Conservation (phyloP, 495 filamentous ascomycete genomes). For the Lophiotrema nucula region DNA sequence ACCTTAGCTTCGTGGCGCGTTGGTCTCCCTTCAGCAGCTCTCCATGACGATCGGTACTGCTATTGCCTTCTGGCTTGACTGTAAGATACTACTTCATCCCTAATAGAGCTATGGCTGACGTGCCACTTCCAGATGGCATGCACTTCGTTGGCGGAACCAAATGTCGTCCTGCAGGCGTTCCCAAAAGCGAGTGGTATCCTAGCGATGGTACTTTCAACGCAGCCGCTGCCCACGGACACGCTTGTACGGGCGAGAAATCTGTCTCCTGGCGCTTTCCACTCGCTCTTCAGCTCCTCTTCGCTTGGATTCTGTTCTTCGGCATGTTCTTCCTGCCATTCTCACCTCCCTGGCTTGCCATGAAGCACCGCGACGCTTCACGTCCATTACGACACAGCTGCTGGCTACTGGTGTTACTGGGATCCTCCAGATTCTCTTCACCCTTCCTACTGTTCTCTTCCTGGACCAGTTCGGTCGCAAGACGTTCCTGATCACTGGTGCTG, state of each 20-base stretch:
- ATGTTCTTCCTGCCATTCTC: constrained; percentile 33
- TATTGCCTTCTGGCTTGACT: constrained; percentile 21
- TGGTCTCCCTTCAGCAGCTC: constrained; percentile 9
- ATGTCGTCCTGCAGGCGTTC: not conserved
- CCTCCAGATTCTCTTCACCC: constrained; percentile 46
- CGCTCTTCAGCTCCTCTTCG: constrained; percentile 33
- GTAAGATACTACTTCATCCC: not conserved
- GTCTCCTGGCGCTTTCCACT: constrained; percentile 35
- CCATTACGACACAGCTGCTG: not conserved
- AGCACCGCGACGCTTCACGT: not conserved
- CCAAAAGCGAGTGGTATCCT: not conserved
- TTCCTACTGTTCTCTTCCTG: constrained; percentile 33
- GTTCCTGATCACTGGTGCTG: constrained; percentile 49
- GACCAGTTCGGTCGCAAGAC: constrained; percentile 50
- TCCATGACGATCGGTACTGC: constrained; percentile 6
- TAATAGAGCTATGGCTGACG: not conserved
- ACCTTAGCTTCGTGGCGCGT: constrained; percentile 9
- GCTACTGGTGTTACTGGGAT: constrained; percentile 46
- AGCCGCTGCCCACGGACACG: not conserved
- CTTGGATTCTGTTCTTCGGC: constrained; percentile 39
- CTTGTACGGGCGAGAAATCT: constrained; percentile 7
- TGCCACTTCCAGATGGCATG: constrained; percentile 11
- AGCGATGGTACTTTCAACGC: not conserved
- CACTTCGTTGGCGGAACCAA: constrained; percentile 6
- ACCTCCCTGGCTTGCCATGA: constrained; percentile 17